These are phyloP conservation scores for Batkoa obscura DNA, from an alignment of 371 early-diverging fungal genomes.

Conservation along the genomic window DNA sequence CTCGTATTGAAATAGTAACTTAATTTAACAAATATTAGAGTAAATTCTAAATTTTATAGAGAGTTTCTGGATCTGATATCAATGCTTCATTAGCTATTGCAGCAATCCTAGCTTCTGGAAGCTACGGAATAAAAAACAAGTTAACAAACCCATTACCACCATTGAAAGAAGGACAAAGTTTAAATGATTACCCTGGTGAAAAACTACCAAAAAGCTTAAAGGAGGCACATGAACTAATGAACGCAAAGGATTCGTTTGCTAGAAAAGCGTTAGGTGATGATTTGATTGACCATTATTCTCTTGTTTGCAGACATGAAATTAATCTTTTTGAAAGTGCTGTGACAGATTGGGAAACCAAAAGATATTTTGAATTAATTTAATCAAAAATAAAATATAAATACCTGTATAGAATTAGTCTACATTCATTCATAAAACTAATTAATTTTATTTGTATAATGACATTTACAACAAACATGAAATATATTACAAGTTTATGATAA, in stretches of 20 bases:
- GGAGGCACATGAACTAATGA: constrained; percentile 45
- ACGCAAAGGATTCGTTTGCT: constrained; percentile 40
- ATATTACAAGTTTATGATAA: too few relatives aligned
- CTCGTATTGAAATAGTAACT: constrained; percentile 47
- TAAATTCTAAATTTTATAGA: neutral
- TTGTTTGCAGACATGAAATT: constrained; percentile 55
- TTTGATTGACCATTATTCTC: constrained; percentile 59
- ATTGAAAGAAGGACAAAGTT: constrained; percentile 4
- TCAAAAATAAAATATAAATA: neutral
- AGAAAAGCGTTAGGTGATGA: constrained; percentile 51
- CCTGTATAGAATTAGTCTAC: too few relatives aligned
- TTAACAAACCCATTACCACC: constrained; percentile 25
- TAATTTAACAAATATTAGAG: neutral
- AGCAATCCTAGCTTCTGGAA: constrained; percentile 56
- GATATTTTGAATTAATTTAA: constrained; percentile 50
- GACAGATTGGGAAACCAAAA: constrained; percentile 52
- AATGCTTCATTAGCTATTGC: constrained; percentile 61
- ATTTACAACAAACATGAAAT: too few relatives aligned
- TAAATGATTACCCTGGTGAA: constrained; percentile 12
- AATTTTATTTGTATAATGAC: too few relatives aligned
- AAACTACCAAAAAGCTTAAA: constrained; percentile 39
- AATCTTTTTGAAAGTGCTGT: constrained; percentile 48
- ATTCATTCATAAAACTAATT: too few relatives aligned
- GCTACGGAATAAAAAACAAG: constrained; percentile 47
- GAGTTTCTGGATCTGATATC: constrained; percentile 67